Conservation (phyloP, 805 yeast species). For the Candida quercuum region DNA sequence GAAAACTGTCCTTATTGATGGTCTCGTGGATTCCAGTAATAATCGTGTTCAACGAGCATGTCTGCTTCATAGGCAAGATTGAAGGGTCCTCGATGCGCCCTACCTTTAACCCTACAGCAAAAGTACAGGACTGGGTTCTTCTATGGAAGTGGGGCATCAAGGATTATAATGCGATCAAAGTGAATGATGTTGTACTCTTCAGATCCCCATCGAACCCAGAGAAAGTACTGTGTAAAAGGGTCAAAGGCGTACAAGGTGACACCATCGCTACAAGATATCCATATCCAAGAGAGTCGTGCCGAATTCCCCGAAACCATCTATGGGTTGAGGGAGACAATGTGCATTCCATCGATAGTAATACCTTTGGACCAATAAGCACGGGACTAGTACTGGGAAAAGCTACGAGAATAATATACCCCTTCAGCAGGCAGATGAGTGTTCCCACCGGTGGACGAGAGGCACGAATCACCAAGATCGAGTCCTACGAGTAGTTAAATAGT, state of each 20-base stretch:
- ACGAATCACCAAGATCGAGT: conserved; percentile 19
- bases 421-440: conserved; percentile 45
- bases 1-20: conserved; percentile 30
- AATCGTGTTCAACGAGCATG: conserved; percentile 62
- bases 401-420: conserved; percentile 65
- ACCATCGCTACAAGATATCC: conserved; percentile 53
- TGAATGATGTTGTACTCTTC: conserved; percentile 72
- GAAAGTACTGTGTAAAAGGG: conserved; percentile 69
- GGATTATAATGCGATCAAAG: conserved; percentile 37
- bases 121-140: conserved; percentile 53
- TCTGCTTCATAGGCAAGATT: conserved; percentile 66
- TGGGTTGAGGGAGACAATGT: conserved; percentile 96
- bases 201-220: conserved; percentile 80
- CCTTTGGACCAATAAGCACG: conserved; percentile 81
- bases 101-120: conserved; percentile 65
- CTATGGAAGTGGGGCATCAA: conserved; percentile 60
- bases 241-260: conserved; percentile 75
- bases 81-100: conserved; percentile 89
- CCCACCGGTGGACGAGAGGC: conserved; percentile 51
- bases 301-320: conserved; percentile 71
- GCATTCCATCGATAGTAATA: conserved; percentile 80
- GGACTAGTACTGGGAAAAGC: conserved; percentile 81
- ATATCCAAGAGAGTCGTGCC: conserved; percentile 58
- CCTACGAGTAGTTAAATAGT: conserved; percentile 1
- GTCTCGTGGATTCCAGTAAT: conserved; percentile 79